Conservation (phyloP, 176 grass and related monocot species). For the Carex kokanica region DNA sequence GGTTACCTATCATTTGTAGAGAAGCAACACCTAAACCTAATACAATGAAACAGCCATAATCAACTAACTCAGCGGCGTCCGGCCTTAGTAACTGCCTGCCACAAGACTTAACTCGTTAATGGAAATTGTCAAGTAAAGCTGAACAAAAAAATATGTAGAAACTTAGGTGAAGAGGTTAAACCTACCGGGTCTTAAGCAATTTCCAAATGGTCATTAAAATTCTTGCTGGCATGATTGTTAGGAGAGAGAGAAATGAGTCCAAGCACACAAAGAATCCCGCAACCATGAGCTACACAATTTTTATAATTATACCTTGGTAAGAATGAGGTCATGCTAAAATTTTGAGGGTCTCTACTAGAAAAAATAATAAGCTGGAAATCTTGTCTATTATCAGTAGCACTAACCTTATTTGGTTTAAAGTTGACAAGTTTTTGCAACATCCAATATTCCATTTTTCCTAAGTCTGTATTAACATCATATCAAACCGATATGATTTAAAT, state of each 20-base stretch:
- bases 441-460: background rate
- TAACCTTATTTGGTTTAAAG: background rate
- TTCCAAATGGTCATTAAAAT: slow-evolving; percentile 71
- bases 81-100: slow-evolving; percentile 75
- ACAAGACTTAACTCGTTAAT: slow-evolving; percentile 29
- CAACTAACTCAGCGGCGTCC: slow-evolving; percentile 88
- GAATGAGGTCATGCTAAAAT: background rate
- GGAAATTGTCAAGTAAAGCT: background rate
- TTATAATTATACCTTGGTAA: slow-evolving; percentile 15
- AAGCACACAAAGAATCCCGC: slow-evolving; percentile 86
- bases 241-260: slow-evolving; percentile 86
- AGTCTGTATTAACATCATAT: background rate
- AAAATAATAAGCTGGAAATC: background rate
- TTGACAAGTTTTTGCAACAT: background rate
- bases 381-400: background rate
- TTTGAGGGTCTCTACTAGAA: background rate
- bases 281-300: slow-evolving; percentile 84
- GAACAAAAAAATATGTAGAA: slow-evolving; percentile 7
- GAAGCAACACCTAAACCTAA: slow-evolving; percentile 80
- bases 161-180: slow-evolving; percentile 23
- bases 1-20: slow-evolving; percentile 84
- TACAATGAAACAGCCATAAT: slow-evolving; percentile 97
- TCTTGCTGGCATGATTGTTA: slow-evolving; percentile 89
- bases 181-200: slow-evolving; percentile 66
- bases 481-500: background rate